Conservation (phyloP, 768 basidiomycete species). For the Amanita molliuscula region DNA sequence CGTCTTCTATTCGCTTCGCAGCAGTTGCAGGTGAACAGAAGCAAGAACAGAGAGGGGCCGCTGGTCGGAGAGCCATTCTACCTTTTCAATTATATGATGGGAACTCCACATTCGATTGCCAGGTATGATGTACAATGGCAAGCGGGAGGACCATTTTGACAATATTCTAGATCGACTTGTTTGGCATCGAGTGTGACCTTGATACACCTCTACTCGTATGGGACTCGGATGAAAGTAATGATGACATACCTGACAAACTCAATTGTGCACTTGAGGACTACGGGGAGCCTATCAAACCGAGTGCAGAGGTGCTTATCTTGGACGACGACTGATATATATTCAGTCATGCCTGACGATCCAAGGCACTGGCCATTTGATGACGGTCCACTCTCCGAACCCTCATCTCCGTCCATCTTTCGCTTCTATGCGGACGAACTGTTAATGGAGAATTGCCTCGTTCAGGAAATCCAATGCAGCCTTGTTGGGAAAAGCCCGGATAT, state of each 20-base stretch:
- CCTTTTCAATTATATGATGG: background rate
- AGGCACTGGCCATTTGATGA: slow-evolving; percentile 17
- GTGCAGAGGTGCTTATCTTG: background rate
- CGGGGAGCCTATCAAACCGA: slow-evolving; percentile 3
- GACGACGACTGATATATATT: slow-evolving; percentile 25
- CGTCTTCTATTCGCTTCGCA: background rate
- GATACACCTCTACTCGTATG: background rate
- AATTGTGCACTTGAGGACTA: slow-evolving; percentile 8
- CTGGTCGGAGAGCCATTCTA: background rate
- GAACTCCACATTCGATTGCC: background rate
- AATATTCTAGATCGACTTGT: background rate
- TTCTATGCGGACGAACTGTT: slow-evolving; percentile 13
- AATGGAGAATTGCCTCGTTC: background rate
- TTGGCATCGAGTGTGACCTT: background rate
- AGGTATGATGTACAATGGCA: background rate
- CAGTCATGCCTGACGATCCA: slow-evolving; percentile 28
- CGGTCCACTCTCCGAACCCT: slow-evolving; percentile 18
- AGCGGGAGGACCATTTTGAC: background rate
- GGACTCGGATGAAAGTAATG: slow-evolving; percentile 6
- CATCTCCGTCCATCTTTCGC: slow-evolving; percentile 14
- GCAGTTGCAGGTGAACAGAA: slow-evolving; percentile 10
- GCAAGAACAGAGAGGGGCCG: background rate
- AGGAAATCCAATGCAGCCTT: background rate
- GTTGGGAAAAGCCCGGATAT: slow-evolving; percentile 6
- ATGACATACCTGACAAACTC: slow-evolving; percentile 6